Conservation (phyloP, 2,329 filamentous ascomycete genomes). For the Botryotinia calthae region DNA sequence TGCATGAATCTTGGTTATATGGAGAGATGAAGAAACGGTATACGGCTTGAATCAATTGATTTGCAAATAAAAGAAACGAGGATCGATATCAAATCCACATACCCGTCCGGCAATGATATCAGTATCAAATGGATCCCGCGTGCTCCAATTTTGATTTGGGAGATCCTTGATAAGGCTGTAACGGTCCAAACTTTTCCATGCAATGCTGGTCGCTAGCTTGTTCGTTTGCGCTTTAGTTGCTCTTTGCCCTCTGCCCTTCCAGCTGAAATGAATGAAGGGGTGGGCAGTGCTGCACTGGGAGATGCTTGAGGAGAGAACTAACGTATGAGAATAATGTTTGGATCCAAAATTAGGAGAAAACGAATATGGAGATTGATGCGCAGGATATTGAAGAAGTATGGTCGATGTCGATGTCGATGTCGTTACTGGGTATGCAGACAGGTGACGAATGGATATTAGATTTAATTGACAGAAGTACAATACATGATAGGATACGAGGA, state of each 20-base stretch:
- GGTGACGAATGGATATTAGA: not conserved
- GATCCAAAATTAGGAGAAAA: not conserved
- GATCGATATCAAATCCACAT: not conserved
- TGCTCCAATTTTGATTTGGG: not conserved
- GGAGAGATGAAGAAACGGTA: not conserved
- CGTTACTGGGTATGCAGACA: no score
- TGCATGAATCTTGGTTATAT: not conserved
- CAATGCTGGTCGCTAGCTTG: not conserved
- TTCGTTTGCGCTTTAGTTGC: not conserved
- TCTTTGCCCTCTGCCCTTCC: not conserved
- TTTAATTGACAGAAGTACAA: not conserved
- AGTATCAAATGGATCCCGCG: not conserved
- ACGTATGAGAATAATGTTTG: not conserved
- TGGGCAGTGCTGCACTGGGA: not conserved
- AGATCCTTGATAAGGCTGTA: slow-evolving; percentile 16
- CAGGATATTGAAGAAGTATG: not conserved
- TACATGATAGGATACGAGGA: not conserved
- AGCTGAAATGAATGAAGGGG: not conserved
- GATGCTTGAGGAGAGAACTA: not conserved
- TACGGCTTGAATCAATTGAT: slow-evolving; percentile 1
- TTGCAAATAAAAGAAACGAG: not conserved
- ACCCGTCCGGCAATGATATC: not conserved
- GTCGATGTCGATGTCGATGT: not conserved
- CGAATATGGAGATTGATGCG: slow-evolving; percentile 9
- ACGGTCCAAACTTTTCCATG: not conserved